Conservation (phyloP, 2,329 filamentous ascomycete genomes). For the Cytospora piceae region DNA sequence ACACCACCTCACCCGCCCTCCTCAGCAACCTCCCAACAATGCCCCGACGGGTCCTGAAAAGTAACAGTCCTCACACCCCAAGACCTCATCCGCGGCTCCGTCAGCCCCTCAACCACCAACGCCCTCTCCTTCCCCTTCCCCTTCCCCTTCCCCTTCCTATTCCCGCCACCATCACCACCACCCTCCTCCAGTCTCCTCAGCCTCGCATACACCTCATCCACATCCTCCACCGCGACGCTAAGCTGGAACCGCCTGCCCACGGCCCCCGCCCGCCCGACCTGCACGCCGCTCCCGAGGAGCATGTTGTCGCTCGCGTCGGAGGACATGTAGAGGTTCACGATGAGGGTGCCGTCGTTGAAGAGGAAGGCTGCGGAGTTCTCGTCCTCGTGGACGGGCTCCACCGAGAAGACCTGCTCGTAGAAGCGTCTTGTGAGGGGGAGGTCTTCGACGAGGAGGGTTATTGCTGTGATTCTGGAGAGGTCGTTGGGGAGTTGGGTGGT, state of each 20-base stretch:
- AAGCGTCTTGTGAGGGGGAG: constrained; percentile 6
- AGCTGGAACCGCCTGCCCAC: constrained; percentile 4
- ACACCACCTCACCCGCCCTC: neutral
- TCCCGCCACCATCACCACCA: neutral
- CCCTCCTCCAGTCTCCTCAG: neutral
- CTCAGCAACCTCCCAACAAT: constrained; percentile 16
- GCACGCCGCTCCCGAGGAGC: neutral
- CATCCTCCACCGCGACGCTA: constrained; percentile 14
- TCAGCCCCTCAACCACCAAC: neutral
- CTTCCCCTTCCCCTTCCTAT: neutral
- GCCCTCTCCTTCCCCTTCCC: neutral
- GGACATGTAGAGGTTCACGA: neutral
- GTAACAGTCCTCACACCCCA: constrained; percentile 3
- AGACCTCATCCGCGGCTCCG: neutral
- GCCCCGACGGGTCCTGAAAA: constrained; percentile 19
- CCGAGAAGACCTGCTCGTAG: constrained; percentile 13
- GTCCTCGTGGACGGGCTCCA: neutral
- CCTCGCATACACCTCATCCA: constrained; percentile 9
- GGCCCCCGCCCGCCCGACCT: neutral
- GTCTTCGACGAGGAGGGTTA: constrained; percentile 23
- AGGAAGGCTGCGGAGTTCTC: neutral
- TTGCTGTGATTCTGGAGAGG: neutral
- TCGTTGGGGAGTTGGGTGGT: neutral
- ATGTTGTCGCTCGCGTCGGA: neutral
- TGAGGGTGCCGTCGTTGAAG: constrained; percentile 13